phyloP scores from a whole-genome alignment of 306 rosid species.

The Lagenaria siceraria region DNA sequence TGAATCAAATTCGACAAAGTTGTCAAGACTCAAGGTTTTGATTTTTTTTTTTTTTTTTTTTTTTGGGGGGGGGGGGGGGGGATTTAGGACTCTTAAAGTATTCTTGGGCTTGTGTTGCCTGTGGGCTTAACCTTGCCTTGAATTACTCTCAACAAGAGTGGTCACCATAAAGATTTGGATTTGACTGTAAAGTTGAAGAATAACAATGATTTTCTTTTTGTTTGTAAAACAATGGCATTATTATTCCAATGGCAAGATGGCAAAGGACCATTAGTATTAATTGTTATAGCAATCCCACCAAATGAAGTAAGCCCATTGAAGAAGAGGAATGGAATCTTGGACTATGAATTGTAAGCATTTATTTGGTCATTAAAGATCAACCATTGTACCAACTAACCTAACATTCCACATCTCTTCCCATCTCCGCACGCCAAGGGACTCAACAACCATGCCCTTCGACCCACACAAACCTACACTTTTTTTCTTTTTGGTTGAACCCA shows the following conservation, averaged over 20 bases:
- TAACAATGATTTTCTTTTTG: background rate
- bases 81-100: too few relatives aligned
- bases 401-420: background rate
- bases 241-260: background rate
- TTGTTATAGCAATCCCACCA: background rate
- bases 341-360: background rate
- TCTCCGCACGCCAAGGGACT: background rate
- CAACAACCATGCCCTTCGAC: background rate
- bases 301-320: background rate
- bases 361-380: background rate
- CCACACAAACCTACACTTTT: background rate
- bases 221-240: background rate
- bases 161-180: background rate
- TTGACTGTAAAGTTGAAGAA: background rate
- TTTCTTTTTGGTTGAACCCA: background rate
- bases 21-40: too few relatives aligned
- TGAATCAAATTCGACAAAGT: too few relatives aligned
- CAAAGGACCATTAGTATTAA: background rate
- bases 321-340: background rate
- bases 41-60: too few relatives aligned
- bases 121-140: too few relatives aligned
- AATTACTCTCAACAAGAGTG: too few relatives aligned
- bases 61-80: too few relatives aligned
- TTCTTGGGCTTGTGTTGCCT: too few relatives aligned
- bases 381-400: background rate